These are phyloP conservation scores for Stemphylium vesicarium DNA, from an alignment of 2,329 filamentous ascomycete species.

Conservation along the genomic window DNA sequence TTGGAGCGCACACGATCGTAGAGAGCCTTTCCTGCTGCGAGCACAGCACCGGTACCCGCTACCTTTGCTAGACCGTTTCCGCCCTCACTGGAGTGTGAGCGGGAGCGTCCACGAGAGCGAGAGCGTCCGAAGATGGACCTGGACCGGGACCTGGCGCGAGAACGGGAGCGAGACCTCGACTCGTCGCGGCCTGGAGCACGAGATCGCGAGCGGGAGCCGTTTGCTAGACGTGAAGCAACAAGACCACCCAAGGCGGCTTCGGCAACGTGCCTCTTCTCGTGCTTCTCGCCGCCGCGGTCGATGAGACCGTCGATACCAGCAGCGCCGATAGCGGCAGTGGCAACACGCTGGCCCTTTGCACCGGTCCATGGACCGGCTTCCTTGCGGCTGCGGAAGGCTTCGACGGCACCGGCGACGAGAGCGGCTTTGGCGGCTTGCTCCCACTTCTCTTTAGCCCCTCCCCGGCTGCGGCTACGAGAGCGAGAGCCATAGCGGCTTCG, in stretches of 20 bases:
- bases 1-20: constrained; percentile 63
- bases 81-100: constrained; percentile 55
- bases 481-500: constrained; percentile 60
- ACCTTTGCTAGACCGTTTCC: constrained; percentile 56
- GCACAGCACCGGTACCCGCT: constrained; percentile 56
- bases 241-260: constrained; percentile 90
- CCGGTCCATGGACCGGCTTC: constrained; percentile 89
- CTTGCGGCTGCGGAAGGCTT: constrained; percentile 89
- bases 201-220: constrained; percentile 74
- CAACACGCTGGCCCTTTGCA: constrained; percentile 87
- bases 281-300: constrained; percentile 71
- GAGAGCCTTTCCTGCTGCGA: constrained; percentile 58
- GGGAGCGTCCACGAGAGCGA: constrained; percentile 54
- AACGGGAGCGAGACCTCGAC: constrained; percentile 56
- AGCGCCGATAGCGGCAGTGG: constrained; percentile 85
- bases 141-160: constrained; percentile 63
- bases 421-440: constrained; percentile 88
- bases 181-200: constrained; percentile 48
- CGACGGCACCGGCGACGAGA: constrained; percentile 85
- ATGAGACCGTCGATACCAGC: constrained; percentile 83
- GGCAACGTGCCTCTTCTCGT: constrained; percentile 78
- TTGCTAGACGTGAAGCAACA: constrained; percentile 82
- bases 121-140: constrained; percentile 50
- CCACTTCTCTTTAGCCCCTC: constrained; percentile 58
- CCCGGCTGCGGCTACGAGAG: constrained; percentile 57